Percentiles rank a stretch among this genome's conserved stretches.
These are phyloP conservation scores for Podaxis carcinomalis DNA, from an alignment of 768 basidiomycete genomes.

Conservation along the genomic window DNA sequence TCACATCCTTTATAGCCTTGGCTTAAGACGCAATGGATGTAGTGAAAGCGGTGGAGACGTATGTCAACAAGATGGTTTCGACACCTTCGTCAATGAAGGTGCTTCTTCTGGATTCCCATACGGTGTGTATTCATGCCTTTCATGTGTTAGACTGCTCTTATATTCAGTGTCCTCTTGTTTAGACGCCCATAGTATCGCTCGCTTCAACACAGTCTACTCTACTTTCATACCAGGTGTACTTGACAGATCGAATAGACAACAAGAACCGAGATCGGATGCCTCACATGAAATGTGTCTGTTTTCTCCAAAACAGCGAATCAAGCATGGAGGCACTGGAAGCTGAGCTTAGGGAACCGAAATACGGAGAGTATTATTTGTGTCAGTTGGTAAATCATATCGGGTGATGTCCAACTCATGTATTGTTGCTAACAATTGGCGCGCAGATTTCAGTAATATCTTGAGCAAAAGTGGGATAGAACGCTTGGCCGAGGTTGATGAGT, in stretches of 20 bases:
- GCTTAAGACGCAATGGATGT: constrained; percentile 70
- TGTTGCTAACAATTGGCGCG: constrained; percentile 10
- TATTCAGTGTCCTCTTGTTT: constrained; percentile 8
- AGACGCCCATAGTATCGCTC: constrained; percentile 95
- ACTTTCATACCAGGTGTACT: constrained; percentile 93
- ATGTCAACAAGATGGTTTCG: constrained; percentile 85
- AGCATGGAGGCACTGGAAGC: constrained; percentile 79
- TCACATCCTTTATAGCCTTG: not conserved
- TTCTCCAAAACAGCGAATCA: constrained; percentile 78
- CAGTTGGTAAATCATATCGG: constrained; percentile 69
- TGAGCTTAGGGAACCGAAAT: constrained; percentile 87
- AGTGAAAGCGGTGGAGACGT: constrained; percentile 91
- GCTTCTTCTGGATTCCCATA: constrained; percentile 89
- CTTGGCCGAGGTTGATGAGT: constrained; percentile 90
- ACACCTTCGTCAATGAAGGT: constrained; percentile 92
- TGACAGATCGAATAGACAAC: constrained; percentile 98
- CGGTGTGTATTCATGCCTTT: constrained; percentile 45
- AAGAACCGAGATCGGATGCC: constrained; percentile 85
- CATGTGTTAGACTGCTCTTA: not conserved
- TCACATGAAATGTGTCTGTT: constrained; percentile 97
- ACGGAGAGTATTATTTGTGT: constrained; percentile 99
- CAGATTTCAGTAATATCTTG: constrained; percentile 95
- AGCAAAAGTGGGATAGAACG: constrained; percentile 89
- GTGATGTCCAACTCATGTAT: constrained; percentile 16
- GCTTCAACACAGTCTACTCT: constrained; percentile 92